Base-by-base conservation (phyloP, 1,284 basidiomycete genomes). In the Melampsora occidentalis region DNA sequence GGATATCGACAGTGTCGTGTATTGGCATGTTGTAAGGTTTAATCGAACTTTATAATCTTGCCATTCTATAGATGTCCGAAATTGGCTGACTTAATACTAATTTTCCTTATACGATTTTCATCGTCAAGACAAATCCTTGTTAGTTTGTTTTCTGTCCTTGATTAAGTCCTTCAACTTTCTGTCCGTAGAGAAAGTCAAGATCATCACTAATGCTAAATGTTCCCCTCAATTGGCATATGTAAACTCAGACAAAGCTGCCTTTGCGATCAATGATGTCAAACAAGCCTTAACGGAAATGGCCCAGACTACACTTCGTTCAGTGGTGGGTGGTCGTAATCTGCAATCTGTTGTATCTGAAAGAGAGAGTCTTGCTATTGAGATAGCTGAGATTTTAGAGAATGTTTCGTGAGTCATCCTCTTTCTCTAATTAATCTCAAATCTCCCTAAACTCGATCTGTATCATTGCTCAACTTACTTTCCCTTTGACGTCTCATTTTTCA, bases 291-390 rank as follows among this genome's bases (percentile, higher is more conserved):
- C 91, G 77, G 94, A 98, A 84, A 90, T 95, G 81, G 93, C 95
- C 1, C 94, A 97, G 84, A 97, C 95, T 1, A 98, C 95, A 12
- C 87, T 98, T 22, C 90, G 95, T 61, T 93, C 97, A 81, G 94
- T 35, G 22, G 35, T 64, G 20, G 62, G 62, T n/a, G 31, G 16
- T 64, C 62, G 62, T 33, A 33, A 31, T 25, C 82, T 87, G 33
- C 86, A 87, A 79, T 83, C 81, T 31, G 83, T 87, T 69, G 84
- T 87, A 25, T 85, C 86, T 5, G 95, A 98, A 84, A 91, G 96
- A 79, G 96, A 98, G 82, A 93, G 92, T 76, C 94, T 98, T 79
- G 96, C 95, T 3, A 90, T 91, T 81, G 95, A 97, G 84, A 95
- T 97, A 76, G 93, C 93, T 65, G 93, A 96, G 83, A 96, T 97